Evolutionary conservation across 2,329 filamentous ascomycete species (phyloP), one percentile per base, ranked within the genome.

Genomic region (Cordyceps cicadae): DNA sequence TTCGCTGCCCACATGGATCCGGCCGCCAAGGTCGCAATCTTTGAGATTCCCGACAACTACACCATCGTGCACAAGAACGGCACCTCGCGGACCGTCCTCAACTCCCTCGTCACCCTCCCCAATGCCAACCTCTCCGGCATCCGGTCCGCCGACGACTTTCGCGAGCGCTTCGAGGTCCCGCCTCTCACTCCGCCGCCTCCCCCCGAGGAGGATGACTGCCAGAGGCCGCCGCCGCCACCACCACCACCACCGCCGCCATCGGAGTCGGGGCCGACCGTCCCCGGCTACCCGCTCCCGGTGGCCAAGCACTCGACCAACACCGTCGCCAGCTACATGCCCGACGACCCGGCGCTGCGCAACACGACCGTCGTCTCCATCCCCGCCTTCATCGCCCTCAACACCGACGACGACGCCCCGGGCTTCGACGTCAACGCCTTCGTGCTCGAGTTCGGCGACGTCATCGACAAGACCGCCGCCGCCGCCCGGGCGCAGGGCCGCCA

Each of bases 401-500:
- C 37, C 21, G 39, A 19, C 3, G 57, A 54, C 14, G 24, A 24
- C 4, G 24, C 26, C 49, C 21, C 21, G 60, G 60, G 19, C 60
- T 66, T 34, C 57, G 65, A 66, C 24, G 67, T 67, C 46, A 54
- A 63, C 26, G 52, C 45, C 1, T 63, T 69, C 26, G 66, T 70
- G 15, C 54, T 74, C 9, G 61, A 60, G 14, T 80, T 85, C 64
- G 73, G 86, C 17, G 71, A 74, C 21, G 57, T 59, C 4, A 12
- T 60, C 3, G 49, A 54, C 19, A 39, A 41, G 24, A 60, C 57
- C 5, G 49, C 57, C 14, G 17, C 37, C 0, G 71, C 74, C 46
- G 77, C 77, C 9, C 75, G 77, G 49, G 63, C 69, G 1, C 72
- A 74, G 2, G 75, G 77, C 1, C 85, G 85, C 67, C 81, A 75